These are phyloP conservation scores for Hypoxylon subgilvum DNA, from an alignment of 495 filamentous ascomycete genomes.

Conservation along the genomic window DNA sequence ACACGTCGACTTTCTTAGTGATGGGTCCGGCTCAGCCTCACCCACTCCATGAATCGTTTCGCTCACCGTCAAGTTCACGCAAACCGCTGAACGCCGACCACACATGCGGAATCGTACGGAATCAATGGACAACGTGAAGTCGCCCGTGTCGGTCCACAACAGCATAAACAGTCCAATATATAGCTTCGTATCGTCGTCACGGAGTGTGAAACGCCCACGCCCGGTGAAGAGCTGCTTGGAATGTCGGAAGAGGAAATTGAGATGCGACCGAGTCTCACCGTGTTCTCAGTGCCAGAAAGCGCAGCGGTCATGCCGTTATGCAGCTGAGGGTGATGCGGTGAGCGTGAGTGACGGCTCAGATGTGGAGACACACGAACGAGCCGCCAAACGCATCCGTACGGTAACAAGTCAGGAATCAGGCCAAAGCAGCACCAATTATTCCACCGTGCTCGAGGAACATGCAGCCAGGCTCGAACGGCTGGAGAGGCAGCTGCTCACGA, in stretches of 20 bases:
- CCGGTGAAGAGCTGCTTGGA: conserved; percentile 52
- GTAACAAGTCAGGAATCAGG: conserved; percentile 19
- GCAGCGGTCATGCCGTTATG: conserved; percentile 45
- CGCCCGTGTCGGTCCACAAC: conserved; percentile 27
- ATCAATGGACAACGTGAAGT: conserved; percentile 30
- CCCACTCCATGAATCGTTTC: conserved; percentile 29
- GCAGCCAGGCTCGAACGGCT: conserved; percentile 43
- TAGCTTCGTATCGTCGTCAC: conserved; percentile 27
- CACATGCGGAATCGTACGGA: not conserved
- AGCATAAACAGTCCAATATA: conserved; percentile 29
- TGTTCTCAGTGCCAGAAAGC: conserved; percentile 65
- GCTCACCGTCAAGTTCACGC: conserved; percentile 7
- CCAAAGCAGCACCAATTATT: conserved; percentile 20
- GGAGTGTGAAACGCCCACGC: conserved; percentile 51
- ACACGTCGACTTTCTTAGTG: conserved; percentile 7
- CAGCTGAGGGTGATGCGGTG: conserved; percentile 41
- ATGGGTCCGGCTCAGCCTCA: conserved; percentile 26
- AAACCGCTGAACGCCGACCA: conserved; percentile 5
- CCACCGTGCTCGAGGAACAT: conserved; percentile 42
- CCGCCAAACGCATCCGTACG: conserved; percentile 39
- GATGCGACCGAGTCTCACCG: conserved; percentile 62
- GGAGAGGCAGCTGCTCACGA: conserved; percentile 40
- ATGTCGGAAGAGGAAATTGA: conserved; percentile 64
- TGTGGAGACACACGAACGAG: conserved; percentile 40
- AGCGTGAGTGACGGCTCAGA: conserved; percentile 46